A percentile compares a stretch with the other conserved stretches of the same genome.
Evolutionary conservation across 202 grass and related monocot genomes (phyloP).

Genomic region (Musa balbisiana): DNA sequence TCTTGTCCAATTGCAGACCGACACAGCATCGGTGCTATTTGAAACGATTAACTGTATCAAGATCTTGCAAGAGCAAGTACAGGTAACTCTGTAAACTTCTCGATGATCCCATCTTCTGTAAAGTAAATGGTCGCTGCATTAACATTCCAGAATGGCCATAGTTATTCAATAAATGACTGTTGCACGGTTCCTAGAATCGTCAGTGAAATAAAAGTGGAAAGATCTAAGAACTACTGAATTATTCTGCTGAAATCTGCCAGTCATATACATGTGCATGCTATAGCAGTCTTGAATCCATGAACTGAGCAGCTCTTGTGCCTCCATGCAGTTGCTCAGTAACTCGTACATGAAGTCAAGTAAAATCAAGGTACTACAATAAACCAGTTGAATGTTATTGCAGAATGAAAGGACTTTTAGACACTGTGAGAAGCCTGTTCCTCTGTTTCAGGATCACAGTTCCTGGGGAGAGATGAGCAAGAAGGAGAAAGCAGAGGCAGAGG

Average conservation of each 20-base stretch:
- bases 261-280: too few species aligned
- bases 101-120: too few species aligned
- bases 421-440: too few species aligned
- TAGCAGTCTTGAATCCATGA: neutral
- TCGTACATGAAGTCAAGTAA: constrained; percentile 63
- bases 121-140: too few species aligned
- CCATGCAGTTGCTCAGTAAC: constrained; percentile 74
- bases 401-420: too few species aligned
- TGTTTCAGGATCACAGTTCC: constrained; percentile 31
- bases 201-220: too few species aligned
- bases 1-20: constrained; percentile 39
- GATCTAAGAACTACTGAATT: too few species aligned
- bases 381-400: too few species aligned
- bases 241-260: too few species aligned
- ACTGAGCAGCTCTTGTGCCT: neutral
- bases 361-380: constrained; percentile 42
- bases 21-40: constrained; percentile 79
- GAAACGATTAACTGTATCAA: constrained; percentile 83
- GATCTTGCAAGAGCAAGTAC: constrained; percentile 85
- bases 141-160: too few species aligned
- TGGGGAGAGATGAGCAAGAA: constrained; percentile 48
- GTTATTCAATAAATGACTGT: too few species aligned
- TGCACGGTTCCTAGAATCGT: too few species aligned
- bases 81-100: constrained; percentile 33
- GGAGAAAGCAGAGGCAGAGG: constrained; percentile 37